phyloP scores from a whole-genome alignment of 192 early-diverging fungal species.

The Coemansia sp. region DNA sequence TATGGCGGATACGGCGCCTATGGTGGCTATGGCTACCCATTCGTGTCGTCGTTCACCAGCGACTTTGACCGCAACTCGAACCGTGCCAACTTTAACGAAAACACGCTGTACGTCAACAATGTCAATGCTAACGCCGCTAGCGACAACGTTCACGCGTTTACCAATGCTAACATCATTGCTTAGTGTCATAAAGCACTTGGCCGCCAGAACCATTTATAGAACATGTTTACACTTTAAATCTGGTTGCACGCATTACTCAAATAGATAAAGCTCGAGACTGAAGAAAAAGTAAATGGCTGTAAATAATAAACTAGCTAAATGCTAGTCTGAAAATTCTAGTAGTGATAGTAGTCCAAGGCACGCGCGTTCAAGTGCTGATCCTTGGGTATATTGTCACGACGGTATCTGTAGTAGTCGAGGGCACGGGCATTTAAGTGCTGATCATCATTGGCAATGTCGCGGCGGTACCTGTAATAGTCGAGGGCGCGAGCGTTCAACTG shows the following conservation, averaged over 20 bases:
- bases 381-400: background rate
- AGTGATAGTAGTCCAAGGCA: background rate
- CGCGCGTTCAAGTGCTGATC: background rate
- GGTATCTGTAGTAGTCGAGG: background rate
- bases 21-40: too few relatives aligned
- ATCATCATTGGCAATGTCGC: background rate
- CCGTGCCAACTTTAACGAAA: too few relatives aligned
- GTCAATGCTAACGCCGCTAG: too few relatives aligned
- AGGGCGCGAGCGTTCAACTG: background rate
- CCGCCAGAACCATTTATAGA: too few relatives aligned
- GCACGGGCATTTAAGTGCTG: background rate
- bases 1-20: too few relatives aligned
- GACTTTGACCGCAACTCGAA: too few relatives aligned
- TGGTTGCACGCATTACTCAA: background rate
- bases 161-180: too few relatives aligned
- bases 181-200: too few relatives aligned
- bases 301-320: background rate
- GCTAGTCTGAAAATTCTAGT: background rate
- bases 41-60: too few relatives aligned
- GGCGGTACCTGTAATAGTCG: background rate
- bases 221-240: too few relatives aligned
- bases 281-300: background rate
- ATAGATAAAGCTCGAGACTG: background rate
- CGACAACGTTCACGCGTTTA: too few relatives aligned
- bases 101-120: too few relatives aligned